phyloP scores from a whole-genome alignment of 2,329 filamentous ascomycete genomes.

The Epichloe gansuensis region DNA sequence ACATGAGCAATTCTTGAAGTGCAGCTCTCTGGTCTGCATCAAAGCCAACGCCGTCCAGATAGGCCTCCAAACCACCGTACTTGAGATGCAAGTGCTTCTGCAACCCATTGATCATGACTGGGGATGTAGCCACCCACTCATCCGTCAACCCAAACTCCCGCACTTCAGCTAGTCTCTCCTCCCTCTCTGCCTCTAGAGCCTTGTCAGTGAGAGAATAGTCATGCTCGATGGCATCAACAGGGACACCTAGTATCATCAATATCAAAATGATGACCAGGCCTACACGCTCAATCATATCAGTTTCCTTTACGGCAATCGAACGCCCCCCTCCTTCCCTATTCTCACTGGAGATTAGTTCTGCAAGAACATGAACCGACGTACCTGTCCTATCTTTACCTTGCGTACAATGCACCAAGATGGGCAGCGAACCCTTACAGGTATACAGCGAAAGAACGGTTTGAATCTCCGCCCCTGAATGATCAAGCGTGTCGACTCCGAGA shows the following conservation, averaged over 20 bases:
- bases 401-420: conserved; percentile 69
- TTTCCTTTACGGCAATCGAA: no score
- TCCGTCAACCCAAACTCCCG: conserved; percentile 56
- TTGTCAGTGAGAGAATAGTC: conserved; percentile 61
- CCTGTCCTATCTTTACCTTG: conserved; percentile 69
- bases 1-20: conserved; percentile 30
- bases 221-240: conserved; percentile 46
- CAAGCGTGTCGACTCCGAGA: conserved; percentile 56
- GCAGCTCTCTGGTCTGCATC: conserved; percentile 26
- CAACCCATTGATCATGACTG: conserved; percentile 50
- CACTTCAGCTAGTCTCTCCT: conserved; percentile 56
- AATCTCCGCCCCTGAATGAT: conserved; percentile 53
- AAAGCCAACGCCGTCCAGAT: conserved; percentile 53
- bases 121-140: conserved; percentile 58
- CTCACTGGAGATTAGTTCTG: no score
- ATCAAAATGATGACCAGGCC: conserved; percentile 59
- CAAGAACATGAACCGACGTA: conserved; percentile 5
- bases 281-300: conserved; percentile 13
- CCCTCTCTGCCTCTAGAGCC: conserved; percentile 46
- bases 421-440: conserved; percentile 33
- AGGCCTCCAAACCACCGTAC: conserved; percentile 56
- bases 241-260: conserved; percentile 50
- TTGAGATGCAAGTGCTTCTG: conserved; percentile 42
- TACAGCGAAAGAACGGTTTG: conserved; percentile 24
- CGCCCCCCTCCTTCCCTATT: no score